A percentile compares a stretch with the other conserved stretches of the same genome.
Evolutionary conservation across 108 stramenopile genomes (phyloP).

Genomic region (Fragilaria radians): DNA sequence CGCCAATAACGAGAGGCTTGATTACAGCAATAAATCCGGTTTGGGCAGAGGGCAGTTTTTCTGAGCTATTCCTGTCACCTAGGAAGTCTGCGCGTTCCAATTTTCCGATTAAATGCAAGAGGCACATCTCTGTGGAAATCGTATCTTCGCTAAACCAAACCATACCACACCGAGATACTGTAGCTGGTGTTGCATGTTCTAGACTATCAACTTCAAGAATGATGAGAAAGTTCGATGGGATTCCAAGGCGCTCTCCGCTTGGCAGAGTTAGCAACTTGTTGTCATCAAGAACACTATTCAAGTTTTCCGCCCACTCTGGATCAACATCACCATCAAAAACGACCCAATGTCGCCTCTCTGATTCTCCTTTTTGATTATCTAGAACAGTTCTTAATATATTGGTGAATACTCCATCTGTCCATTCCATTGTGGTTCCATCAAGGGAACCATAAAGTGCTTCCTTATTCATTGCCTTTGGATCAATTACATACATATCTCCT

Average conservation of each 20-base stretch:
- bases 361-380: conserved; percentile 92
- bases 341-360: conserved; percentile 89
- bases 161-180: conserved; percentile 98
- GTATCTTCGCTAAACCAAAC: conserved; percentile 94
- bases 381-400: conserved; percentile 70
- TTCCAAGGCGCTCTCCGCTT: conserved; percentile 87
- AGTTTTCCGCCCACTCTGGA: conserved; percentile 88
- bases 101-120: conserved; percentile 45
- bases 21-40: conserved; percentile 65
- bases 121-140: conserved; percentile 77
- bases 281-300: conserved; percentile 91
- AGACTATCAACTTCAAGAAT: conserved; percentile 96
- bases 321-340: conserved; percentile 98
- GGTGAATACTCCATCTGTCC: conserved; percentile 99
- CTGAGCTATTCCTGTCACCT: conserved; percentile 21
- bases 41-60: conserved; percentile 54
- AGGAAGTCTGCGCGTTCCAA: conserved; percentile 44
- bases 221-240: conserved; percentile 85
- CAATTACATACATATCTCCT: conserved; percentile 91
- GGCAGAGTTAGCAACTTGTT: conserved; percentile 95
- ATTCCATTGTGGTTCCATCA: conserved; percentile 97
- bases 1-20: conserved; percentile 45
- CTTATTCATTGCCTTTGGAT: conserved; percentile 94
- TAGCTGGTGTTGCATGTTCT: conserved; percentile 93
- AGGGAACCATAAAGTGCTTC: conserved; percentile 89